Conservation (phyloP, 768 basidiomycete genomes). For the Suillus subalutaceus region DNA sequence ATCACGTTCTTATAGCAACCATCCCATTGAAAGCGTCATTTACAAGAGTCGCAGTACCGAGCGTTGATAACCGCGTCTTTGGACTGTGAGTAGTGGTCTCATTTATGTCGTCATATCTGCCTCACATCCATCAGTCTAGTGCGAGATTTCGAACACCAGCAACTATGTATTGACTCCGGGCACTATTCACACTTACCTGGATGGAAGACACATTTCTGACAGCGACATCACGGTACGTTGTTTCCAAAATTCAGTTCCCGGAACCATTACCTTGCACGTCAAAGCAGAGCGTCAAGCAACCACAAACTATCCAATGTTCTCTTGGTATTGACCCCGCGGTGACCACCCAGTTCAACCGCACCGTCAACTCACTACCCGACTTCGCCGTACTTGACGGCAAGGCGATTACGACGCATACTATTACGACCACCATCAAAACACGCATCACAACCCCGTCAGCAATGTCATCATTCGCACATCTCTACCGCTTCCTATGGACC, state of each 20-base stretch:
- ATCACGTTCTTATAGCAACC: slow-evolving; percentile 26
- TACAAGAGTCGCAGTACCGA: slow-evolving; percentile 27
- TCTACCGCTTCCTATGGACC: slow-evolving; percentile 30
- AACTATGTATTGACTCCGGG: slow-evolving; percentile 30
- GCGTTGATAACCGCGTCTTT: slow-evolving; percentile 22
- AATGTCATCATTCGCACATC: slow-evolving; percentile 28
- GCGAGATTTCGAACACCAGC: slow-evolving; percentile 29
- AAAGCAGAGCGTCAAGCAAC: slow-evolving; percentile 16
- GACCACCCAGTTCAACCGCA: slow-evolving; percentile 19
- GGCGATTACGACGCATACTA: slow-evolving; percentile 23
- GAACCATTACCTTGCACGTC: not conserved
- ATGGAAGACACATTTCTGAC: slow-evolving; percentile 32
- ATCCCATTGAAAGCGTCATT: slow-evolving; percentile 24
- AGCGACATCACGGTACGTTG: slow-evolving; percentile 22
- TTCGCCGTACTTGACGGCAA: slow-evolving; percentile 10
- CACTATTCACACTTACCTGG: slow-evolving; percentile 29
- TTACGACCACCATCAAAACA: slow-evolving; percentile 20
- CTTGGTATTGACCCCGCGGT: slow-evolving; percentile 22
- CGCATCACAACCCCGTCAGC: slow-evolving; percentile 14
- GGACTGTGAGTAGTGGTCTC: slow-evolving; percentile 17
- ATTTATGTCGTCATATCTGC: not conserved
- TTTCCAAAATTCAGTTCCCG: not conserved
- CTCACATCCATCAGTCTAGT: slow-evolving; percentile 12
- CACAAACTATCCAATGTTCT: slow-evolving; percentile 24
- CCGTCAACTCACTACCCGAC: slow-evolving; percentile 16